A percentile compares a stretch with the other conserved stretches of the same genome.
Conservation (phyloP, 108 stramenopile genomes). For the Nannochloropsis gaditana region DNA sequence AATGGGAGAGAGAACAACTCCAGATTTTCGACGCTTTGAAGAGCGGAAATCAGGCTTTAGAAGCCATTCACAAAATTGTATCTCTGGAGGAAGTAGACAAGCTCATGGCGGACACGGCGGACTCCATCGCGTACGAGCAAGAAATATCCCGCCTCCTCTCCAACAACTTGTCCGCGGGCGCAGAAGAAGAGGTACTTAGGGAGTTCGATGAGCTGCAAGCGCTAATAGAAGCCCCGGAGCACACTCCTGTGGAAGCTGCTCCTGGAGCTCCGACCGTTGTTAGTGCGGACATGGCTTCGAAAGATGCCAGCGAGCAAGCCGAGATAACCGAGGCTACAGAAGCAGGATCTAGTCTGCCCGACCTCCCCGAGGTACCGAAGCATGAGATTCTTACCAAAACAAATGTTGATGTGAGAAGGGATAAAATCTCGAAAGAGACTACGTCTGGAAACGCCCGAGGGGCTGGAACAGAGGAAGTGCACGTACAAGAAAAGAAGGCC, state of each 20-base stretch:
- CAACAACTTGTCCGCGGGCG: slow-evolving; percentile 33
- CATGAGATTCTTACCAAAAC: neutral
- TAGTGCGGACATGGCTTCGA: neutral
- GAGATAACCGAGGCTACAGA: neutral
- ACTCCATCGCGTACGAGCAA: slow-evolving; percentile 32
- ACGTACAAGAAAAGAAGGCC: too few species aligned
- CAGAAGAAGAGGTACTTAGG: slow-evolving; percentile 35
- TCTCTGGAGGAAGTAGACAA: slow-evolving; percentile 50
- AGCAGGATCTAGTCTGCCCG: neutral
- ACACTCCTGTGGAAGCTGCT: neutral
- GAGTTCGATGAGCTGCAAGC: slow-evolving; percentile 34
- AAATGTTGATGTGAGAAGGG: too few species aligned
- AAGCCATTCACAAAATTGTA: slow-evolving; percentile 47
- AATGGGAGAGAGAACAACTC: slow-evolving; percentile 53
- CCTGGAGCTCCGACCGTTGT: neutral
- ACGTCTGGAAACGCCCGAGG: too few species aligned
- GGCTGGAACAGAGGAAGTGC: too few species aligned
- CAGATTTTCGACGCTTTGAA: slow-evolving; percentile 49
- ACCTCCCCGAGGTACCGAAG: slow-evolving; percentile 2
- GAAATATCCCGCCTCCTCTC: slow-evolving; percentile 43
- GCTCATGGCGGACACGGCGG: slow-evolving; percentile 53
- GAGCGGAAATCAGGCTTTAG: slow-evolving; percentile 44
- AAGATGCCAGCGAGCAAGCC: neutral
- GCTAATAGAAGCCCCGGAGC: neutral
- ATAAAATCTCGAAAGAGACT: too few species aligned